Conservation (phyloP, 2,329 filamentous ascomycete genomes). For the Aureobasidium leucospermi region DNA sequence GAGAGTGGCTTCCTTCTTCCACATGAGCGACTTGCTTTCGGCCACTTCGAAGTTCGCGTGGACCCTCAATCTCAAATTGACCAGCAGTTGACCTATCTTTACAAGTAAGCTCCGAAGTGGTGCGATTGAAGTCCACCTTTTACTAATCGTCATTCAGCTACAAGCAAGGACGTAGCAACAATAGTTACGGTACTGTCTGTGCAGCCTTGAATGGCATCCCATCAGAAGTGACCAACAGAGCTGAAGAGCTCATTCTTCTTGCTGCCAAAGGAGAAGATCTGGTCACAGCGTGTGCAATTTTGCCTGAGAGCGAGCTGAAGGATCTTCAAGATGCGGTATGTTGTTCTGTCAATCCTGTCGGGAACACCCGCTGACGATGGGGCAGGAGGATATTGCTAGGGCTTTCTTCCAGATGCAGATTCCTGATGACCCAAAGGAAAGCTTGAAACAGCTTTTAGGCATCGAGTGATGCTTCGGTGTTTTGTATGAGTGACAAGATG, state of each 20-base stretch:
- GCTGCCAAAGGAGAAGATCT: slow-evolving; percentile 69
- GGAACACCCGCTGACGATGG: background rate
- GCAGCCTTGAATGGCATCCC: slow-evolving; percentile 83
- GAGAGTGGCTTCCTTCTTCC: slow-evolving; percentile 51
- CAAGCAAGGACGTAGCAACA: slow-evolving; percentile 58
- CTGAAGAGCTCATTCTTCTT: slow-evolving; percentile 63
- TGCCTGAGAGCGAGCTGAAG: slow-evolving; percentile 57
- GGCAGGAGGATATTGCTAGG: background rate
- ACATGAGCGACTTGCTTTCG: slow-evolving; percentile 49
- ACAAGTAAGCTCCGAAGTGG: slow-evolving; percentile 43
- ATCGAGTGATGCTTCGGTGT: background rate
- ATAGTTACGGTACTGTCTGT: slow-evolving; percentile 79
- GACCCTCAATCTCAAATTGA: slow-evolving; percentile 47
- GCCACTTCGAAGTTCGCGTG: slow-evolving; percentile 64
- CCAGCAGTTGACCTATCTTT: slow-evolving; percentile 66
- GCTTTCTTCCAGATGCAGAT: background rate
- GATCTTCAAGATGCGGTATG: slow-evolving; percentile 60
- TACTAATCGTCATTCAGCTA: background rate
- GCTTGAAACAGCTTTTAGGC: background rate
- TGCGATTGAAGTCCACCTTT: background rate
- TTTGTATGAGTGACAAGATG: background rate
- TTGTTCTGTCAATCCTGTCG: background rate
- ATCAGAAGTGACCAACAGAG: slow-evolving; percentile 61
- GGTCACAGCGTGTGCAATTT: slow-evolving; percentile 59
- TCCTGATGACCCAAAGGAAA: background rate